Base-by-base conservation (phyloP, 75 land plant genomes). In the Larix kaempferi region DNA sequence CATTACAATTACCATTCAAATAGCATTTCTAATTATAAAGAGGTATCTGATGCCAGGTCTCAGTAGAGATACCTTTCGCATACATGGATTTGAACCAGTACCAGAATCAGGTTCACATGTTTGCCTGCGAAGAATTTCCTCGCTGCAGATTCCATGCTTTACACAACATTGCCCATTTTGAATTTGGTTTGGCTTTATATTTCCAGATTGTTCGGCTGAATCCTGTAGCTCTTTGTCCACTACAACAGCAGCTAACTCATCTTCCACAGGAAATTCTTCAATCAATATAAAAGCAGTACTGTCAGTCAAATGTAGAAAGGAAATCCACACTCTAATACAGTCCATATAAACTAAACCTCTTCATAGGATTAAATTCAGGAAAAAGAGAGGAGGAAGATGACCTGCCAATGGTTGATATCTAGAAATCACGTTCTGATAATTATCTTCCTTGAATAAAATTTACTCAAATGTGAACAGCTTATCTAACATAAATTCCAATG, bases 81-180 rank as follows among this genome's bases (percentile, higher is more conserved):
- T 80, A 22, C 71, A 64, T 54, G 49, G 84, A 71, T 73, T 75
- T 22, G 55, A 22, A 61, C 29, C 65, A 52, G 23, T 26, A 35
- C 37, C 29, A 14, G 84, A 75, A 23, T 57, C 71, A 75, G 65
- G 65, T 75, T 80, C 84, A 67, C 61, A 44, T 39, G 59, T 78
- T 29, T 82, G 85, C 77, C 83, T 78, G 26, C 80, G 82, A 78
- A 92, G 85, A 76, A 92, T 86, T 74, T 92, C 87, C 81, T 92
- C 87, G 23, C 88, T 83, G 75, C 92, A 88, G 27, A 92, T 94
- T 41, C 86, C 92, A 85, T 92, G 76, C 73, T 82, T 84, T 44
- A 84, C 80, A 80, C 87, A 87, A 76, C 89, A 87, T 29, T 57
- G 25, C 17, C 84, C 89, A 61, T 59, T 85, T 52, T 79, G 82